Evolutionary conservation across 257 asterid genomes (phyloP).

Genomic region (Solanum tarapatanum): DNA sequence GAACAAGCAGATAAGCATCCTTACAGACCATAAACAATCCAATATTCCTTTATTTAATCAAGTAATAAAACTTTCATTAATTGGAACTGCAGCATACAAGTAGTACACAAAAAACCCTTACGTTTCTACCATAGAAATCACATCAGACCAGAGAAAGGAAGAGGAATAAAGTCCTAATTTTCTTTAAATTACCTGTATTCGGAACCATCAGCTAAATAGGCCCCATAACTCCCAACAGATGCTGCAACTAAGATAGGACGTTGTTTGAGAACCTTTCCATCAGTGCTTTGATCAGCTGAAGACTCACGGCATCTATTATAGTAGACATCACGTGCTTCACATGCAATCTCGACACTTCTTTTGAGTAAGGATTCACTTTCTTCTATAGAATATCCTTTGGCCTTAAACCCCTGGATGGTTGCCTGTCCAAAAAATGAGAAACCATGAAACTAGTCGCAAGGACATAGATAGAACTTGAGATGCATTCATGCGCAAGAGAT

Average conservation of each 20-base stretch:
- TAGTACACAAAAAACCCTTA: not conserved
- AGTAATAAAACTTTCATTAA: not conserved
- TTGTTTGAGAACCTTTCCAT: constrained; percentile 48
- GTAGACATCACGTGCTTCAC: constrained; percentile 64
- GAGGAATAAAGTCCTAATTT: not conserved
- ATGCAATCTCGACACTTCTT: constrained; percentile 73
- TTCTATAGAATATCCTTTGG: constrained; percentile 67
- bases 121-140: not conserved
- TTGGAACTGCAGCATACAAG: not conserved
- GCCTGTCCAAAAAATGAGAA: constrained; percentile 41
- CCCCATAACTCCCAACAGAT: constrained; percentile 92
- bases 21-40: not conserved
- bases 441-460: not conserved
- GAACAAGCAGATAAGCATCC: not conserved
- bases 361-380: constrained; percentile 64
- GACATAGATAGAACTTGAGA: not conserved
- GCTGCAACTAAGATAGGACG: constrained; percentile 79
- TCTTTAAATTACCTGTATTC: constrained; percentile 60
- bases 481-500: not conserved
- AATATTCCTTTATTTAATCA: not conserved
- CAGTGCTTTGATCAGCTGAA: constrained; percentile 17
- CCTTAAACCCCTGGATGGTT: constrained; percentile 80
- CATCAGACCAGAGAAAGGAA: not conserved
- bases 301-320: constrained; percentile 39
- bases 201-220: constrained; percentile 87